Evolutionary conservation across 495 filamentous ascomycete species (phyloP).

Genomic region (Xylaria cubensis): DNA sequence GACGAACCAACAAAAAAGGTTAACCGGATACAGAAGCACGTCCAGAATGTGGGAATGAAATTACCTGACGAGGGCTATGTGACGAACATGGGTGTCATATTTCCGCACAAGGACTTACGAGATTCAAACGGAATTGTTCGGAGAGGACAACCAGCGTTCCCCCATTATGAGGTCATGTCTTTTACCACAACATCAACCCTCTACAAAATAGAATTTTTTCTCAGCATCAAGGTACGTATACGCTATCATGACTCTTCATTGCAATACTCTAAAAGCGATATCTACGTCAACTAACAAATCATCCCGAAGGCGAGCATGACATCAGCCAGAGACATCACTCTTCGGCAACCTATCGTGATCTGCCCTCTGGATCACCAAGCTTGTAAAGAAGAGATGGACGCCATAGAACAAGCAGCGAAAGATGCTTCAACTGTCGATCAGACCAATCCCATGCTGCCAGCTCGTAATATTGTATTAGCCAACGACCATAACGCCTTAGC

Average conservation of each 20-base stretch:
- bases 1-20: conserved; percentile 92
- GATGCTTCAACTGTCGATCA: conserved; percentile 86
- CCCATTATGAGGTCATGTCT: conserved; percentile 82
- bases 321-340: conserved; percentile 85
- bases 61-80: conserved; percentile 87
- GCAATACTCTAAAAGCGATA: background rate
- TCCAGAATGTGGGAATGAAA: conserved; percentile 79
- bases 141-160: conserved; percentile 84
- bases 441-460: conserved; percentile 87
- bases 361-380: conserved; percentile 94
- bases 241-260: background rate
- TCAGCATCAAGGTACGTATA: conserved; percentile 82
- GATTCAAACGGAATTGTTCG: conserved; percentile 90
- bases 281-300: conserved; percentile 31
- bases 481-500: conserved; percentile 77
- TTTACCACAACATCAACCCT: conserved; percentile 94
- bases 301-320: conserved; percentile 79
- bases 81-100: conserved; percentile 88
- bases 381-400: conserved; percentile 98
- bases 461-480: conserved; percentile 79
- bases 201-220: conserved; percentile 97
- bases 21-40: conserved; percentile 83
- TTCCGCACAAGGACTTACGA: conserved; percentile 87
- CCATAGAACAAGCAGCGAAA: conserved; percentile 92
- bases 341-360: conserved; percentile 94